Conservation (phyloP, 192 early-diverging fungal species). For the Jimgerdemannia lactiflua region DNA sequence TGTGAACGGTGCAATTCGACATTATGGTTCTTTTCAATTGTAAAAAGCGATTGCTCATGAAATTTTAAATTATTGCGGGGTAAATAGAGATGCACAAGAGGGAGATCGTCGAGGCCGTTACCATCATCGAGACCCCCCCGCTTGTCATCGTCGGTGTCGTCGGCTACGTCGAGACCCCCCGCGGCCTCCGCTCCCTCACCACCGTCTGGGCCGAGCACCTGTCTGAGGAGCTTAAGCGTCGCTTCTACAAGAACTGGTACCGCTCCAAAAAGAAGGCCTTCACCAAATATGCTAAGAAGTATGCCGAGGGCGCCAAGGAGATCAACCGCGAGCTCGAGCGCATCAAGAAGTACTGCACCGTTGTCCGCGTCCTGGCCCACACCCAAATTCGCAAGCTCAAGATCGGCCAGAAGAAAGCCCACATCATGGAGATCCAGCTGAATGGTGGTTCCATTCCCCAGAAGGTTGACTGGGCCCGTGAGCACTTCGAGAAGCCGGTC, state of each 20-base stretch:
- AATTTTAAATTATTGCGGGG: slow-evolving; percentile 10
- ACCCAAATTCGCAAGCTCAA: slow-evolving; percentile 96
- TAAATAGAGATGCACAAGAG: slow-evolving; percentile 96
- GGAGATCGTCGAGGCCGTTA: slow-evolving; percentile 99
- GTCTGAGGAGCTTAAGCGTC: slow-evolving; percentile 94
- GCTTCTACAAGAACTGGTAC: slow-evolving; percentile 99
- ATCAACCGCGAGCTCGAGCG: slow-evolving; percentile 92
- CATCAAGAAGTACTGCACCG: slow-evolving; percentile 99
- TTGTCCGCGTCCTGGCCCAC: slow-evolving; percentile 97
- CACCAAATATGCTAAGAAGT: slow-evolving; percentile 99
- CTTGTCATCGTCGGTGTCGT: slow-evolving; percentile 98
- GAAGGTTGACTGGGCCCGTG: slow-evolving; percentile 98
- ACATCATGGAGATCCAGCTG: slow-evolving; percentile 99
- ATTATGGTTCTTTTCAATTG: background rate
- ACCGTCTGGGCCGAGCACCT: slow-evolving; percentile 99
- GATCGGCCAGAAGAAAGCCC: slow-evolving; percentile 98
- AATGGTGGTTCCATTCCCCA: slow-evolving; percentile 96
- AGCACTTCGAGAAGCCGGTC: slow-evolving; percentile 97
- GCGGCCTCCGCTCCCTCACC: slow-evolving; percentile 96
- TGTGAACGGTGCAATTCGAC: too few relatives aligned
- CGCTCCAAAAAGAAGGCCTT: slow-evolving; percentile 99
- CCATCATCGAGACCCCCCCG: slow-evolving; percentile 97
- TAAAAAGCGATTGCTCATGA: too few relatives aligned
- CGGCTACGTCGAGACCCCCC: slow-evolving; percentile 99
- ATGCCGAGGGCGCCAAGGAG: slow-evolving; percentile 84